A percentile compares a stretch with the other conserved stretches of the same genome.
These are phyloP conservation scores for Phytophthora pinifolia DNA, from an alignment of 352 stramenopile genomes.

Conservation along the genomic window DNA sequence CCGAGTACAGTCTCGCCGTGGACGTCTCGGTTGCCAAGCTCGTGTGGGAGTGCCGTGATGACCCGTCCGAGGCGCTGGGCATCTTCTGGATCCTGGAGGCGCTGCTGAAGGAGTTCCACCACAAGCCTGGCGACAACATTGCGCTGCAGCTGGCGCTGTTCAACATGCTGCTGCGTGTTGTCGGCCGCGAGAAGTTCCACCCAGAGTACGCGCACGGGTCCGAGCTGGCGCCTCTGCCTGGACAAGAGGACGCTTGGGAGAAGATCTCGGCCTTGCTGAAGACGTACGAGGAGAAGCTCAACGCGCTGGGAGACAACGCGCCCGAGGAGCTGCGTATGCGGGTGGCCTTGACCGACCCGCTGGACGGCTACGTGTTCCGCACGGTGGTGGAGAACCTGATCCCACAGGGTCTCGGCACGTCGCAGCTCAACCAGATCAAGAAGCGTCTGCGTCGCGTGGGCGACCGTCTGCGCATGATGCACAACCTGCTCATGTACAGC, in stretches of 20 bases:
- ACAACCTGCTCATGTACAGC: conserved; percentile 90
- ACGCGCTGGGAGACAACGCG: conserved; percentile 60
- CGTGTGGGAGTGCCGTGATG: conserved; percentile 85
- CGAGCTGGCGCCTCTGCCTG: conserved; percentile 59
- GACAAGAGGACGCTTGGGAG: conserved; percentile 78
- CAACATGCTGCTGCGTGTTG: conserved; percentile 86
- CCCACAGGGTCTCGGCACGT: conserved; percentile 70
- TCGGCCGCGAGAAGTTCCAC: conserved; percentile 79
- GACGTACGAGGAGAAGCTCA: conserved; percentile 75
- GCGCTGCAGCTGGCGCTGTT: conserved; percentile 78
- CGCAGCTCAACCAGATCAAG: conserved; percentile 88
- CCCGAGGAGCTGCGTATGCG: conserved; percentile 68
- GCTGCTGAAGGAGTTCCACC: conserved; percentile 83
- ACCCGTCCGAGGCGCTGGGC: conserved; percentile 68
- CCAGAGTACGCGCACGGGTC: conserved; percentile 64
- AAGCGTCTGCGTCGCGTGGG: conserved; percentile 86
- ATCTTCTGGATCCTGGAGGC: conserved; percentile 83
- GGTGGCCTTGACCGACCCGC: conserved; percentile 65
- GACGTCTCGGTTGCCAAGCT: conserved; percentile 78
- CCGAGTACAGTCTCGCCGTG: conserved; percentile 69
- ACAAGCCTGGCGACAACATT: conserved; percentile 85
- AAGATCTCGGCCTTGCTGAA: conserved; percentile 62
- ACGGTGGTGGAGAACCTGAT: conserved; percentile 89
- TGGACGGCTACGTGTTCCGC: conserved; percentile 88
- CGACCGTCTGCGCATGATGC: conserved; percentile 84